phyloP scores from a whole-genome alignment of 2,329 filamentous ascomycete genomes.

The Arachnomyces sp. region DNA sequence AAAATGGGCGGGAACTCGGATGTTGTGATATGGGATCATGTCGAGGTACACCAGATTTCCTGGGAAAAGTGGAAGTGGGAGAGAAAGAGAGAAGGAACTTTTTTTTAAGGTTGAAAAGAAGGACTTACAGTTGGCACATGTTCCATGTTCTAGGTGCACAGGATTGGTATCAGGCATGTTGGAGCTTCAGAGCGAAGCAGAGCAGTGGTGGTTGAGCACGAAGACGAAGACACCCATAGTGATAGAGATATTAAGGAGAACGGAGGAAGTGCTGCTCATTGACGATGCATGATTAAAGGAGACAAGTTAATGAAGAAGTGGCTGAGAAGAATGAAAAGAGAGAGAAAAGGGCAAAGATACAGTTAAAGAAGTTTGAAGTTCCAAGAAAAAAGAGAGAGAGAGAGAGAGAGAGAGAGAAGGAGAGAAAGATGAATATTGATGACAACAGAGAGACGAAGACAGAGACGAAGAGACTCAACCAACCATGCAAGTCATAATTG shows the following conservation, averaged over 20 bases:
- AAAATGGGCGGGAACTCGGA: no score
- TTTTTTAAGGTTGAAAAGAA: slow-evolving; percentile 2
- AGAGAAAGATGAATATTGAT: slow-evolving; percentile 10
- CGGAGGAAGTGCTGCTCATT: no score
- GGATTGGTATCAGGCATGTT: slow-evolving; percentile 6
- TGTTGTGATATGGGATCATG: no score
- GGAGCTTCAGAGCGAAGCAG: slow-evolving; percentile 10
- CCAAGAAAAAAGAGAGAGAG: slow-evolving; percentile 6
- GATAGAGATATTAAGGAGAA: no score
- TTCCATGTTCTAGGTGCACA: slow-evolving; percentile 17
- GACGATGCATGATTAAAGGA: no score
- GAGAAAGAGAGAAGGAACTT: slow-evolving; percentile 1
- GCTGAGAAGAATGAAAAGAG: neutral
- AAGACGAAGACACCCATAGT: neutral
- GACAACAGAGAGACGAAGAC: no score
- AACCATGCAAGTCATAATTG: no score
- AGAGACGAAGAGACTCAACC: no score
- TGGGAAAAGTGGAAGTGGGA: neutral
- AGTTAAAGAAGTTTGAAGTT: neutral
- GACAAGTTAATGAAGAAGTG: neutral
- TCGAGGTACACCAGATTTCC: neutral
- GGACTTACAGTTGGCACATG: slow-evolving; percentile 25
- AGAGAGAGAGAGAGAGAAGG: slow-evolving; percentile 12
- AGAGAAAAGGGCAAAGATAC: neutral
- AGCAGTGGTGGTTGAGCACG: slow-evolving; percentile 12